A percentile compares a stretch with the other conserved stretches of the same genome.
Conservation (phyloP, 2,329 filamentous ascomycete genomes). For the Sclerotinia sclerotiorum region DNA sequence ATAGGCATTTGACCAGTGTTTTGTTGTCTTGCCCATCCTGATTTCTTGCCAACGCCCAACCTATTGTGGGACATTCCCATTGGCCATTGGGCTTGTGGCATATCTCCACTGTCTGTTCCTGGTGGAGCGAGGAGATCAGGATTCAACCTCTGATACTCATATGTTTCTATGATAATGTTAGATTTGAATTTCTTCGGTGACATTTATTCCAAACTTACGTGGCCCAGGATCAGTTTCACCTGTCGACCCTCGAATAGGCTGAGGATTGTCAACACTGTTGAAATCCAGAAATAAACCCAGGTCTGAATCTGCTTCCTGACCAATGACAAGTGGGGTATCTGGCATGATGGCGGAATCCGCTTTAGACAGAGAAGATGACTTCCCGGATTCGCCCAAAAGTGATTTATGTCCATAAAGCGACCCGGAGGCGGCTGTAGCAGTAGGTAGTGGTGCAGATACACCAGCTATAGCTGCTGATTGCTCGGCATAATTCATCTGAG, state of each 20-base stretch:
- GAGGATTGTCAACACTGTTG: slow-evolving; percentile 50
- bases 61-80: slow-evolving; percentile 53
- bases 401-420: slow-evolving; percentile 45
- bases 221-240: slow-evolving; percentile 54
- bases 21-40: slow-evolving; percentile 60
- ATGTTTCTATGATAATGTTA: slow-evolving; percentile 40
- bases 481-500: slow-evolving; percentile 45
- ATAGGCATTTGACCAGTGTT: slow-evolving; percentile 52
- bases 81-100: slow-evolving; percentile 53
- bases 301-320: slow-evolving; percentile 51
- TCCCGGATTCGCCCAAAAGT: slow-evolving; percentile 46
- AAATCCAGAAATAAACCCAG: slow-evolving; percentile 56
- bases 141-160: slow-evolving; percentile 53
- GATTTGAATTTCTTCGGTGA: background rate
- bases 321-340: slow-evolving; percentile 47
- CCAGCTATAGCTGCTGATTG: slow-evolving; percentile 47
- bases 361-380: slow-evolving; percentile 43
- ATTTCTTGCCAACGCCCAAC: slow-evolving; percentile 38
- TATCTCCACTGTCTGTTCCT: slow-evolving; percentile 51
- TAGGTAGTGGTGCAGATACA: slow-evolving; percentile 43
- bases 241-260: slow-evolving; percentile 52
- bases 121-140: slow-evolving; percentile 56
- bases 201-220: slow-evolving; percentile 25
- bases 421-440: slow-evolving; percentile 43
- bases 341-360: slow-evolving; percentile 45